Conservation (phyloP, 2,329 filamentous ascomycete species). For the Periconia digitata region DNA sequence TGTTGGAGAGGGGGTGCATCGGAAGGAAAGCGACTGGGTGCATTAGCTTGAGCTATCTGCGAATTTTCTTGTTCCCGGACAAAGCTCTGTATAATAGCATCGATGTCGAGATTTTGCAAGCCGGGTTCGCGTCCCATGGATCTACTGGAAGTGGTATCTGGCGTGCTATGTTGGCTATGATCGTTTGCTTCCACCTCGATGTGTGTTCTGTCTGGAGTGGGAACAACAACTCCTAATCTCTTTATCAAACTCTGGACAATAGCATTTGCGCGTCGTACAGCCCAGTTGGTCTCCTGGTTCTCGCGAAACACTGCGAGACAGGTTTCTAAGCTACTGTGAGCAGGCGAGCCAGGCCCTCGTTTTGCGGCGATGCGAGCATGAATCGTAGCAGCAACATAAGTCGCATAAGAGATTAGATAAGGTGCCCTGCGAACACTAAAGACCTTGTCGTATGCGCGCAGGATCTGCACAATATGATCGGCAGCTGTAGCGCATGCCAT, state of each 20-base stretch:
- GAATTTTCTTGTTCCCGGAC: slow-evolving; percentile 35
- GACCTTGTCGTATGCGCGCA: slow-evolving; percentile 48
- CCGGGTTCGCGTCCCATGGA: slow-evolving; percentile 17
- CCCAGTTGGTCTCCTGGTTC: slow-evolving; percentile 55
- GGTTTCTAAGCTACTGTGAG: slow-evolving; percentile 39
- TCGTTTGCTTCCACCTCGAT: slow-evolving; percentile 14
- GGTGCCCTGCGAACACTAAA: slow-evolving; percentile 53
- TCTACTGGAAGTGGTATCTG: slow-evolving; percentile 9
- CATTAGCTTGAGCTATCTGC: slow-evolving; percentile 10
- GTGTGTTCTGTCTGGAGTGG: slow-evolving; percentile 16
- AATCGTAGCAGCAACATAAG: slow-evolving; percentile 58
- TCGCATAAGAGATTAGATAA: slow-evolving; percentile 59
- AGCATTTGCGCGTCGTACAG: slow-evolving; percentile 49
- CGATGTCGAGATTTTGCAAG: slow-evolving; percentile 43
- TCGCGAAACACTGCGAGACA: slow-evolving; percentile 52
- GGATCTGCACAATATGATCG: slow-evolving; percentile 46
- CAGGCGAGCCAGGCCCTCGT: slow-evolving; percentile 43
- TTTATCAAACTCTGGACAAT: slow-evolving; percentile 53
- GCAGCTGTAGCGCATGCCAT: slow-evolving; percentile 52
- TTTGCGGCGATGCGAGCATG: slow-evolving; percentile 54
- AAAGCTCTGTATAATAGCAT: slow-evolving; percentile 48
- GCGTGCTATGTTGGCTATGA: slow-evolving; percentile 5
- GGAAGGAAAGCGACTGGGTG: slow-evolving; percentile 5
- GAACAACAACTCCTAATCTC: slow-evolving; percentile 38
- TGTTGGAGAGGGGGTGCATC: slow-evolving; percentile 7